Conservation (phyloP, 495 filamentous ascomycete species). For the Cladorrhinum samala region DNA sequence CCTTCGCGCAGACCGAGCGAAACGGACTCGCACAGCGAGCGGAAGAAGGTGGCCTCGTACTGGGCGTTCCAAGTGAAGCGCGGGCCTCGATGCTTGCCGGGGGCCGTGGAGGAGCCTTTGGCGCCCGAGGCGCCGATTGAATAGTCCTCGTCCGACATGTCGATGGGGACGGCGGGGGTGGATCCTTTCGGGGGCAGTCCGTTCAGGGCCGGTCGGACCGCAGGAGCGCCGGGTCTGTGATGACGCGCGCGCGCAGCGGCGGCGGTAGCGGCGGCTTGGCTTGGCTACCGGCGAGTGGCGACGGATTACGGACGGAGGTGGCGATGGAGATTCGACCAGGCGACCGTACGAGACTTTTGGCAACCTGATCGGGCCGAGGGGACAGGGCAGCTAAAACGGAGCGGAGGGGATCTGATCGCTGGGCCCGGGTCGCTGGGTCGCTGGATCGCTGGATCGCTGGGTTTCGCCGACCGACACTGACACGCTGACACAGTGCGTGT, state of each 20-base stretch:
- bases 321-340: conserved; percentile 4
- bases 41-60: conserved; percentile 47
- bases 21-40: conserved; percentile 45
- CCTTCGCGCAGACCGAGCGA: conserved; percentile 41
- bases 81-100: conserved; percentile 39
- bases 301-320: conserved; percentile 5
- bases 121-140: conserved; percentile 12
- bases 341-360: not conserved
- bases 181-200: not conserved
- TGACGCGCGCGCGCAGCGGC: not conserved
- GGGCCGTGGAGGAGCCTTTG: conserved; percentile 9
- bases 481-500: too few species aligned
- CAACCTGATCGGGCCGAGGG: conserved; percentile 4
- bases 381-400: conserved; percentile 4
- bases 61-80: conserved; percentile 46
- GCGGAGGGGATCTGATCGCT: conserved; percentile 11
- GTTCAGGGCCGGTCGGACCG: not conserved
- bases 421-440: not conserved
- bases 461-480: not conserved
- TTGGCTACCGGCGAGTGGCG: conserved; percentile 2
- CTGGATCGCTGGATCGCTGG: not conserved
- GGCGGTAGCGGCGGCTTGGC: not conserved
- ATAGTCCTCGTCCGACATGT: conserved; percentile 35
- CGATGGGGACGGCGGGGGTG: conserved; percentile 2
- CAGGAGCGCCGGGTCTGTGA: not conserved